Percentiles rank a stretch among this genome's conserved stretches.
phyloP scores from a whole-genome alignment of 345 rosid genomes.

The Eucalyptus cloeziana region DNA sequence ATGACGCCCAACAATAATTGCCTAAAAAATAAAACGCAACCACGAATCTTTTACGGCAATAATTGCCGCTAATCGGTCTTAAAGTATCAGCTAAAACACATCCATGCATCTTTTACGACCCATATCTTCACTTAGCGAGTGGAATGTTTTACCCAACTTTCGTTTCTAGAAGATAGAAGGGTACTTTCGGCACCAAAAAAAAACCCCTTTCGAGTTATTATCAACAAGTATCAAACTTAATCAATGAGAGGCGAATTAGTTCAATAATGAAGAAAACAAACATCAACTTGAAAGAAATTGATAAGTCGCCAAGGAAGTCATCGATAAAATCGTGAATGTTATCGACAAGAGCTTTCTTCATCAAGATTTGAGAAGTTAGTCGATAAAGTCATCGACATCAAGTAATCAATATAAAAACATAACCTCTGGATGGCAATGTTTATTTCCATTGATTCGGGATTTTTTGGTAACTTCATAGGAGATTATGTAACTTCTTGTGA shows the following conservation, averaged over 20 bases:
- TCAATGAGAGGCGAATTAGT: rapidly evolving
- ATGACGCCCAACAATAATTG: not conserved
- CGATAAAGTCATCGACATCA: rapidly evolving
- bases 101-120: not conserved
- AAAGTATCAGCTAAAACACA: not conserved
- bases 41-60: not conserved
- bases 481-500: not conserved
- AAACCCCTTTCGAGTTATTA: not conserved
- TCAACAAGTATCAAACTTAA: rapidly evolving
- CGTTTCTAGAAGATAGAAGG: not conserved
- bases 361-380: not conserved
- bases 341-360: not conserved
- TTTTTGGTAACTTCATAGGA: not conserved
- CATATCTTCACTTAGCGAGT: not conserved
- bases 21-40: not conserved
- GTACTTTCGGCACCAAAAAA: not conserved
- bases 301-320: not conserved
- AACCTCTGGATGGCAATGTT: not conserved
- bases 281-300: not conserved
- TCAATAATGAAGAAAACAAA: not conserved
- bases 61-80: not conserved
- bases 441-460: not conserved
- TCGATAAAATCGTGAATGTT: not conserved
- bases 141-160: not conserved
- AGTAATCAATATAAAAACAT: not conserved